A percentile compares a stretch with the other conserved stretches of the same genome.
phyloP scores from a whole-genome alignment of 371 early-diverging fungal species.

The Parasitella parasitica region DNA sequence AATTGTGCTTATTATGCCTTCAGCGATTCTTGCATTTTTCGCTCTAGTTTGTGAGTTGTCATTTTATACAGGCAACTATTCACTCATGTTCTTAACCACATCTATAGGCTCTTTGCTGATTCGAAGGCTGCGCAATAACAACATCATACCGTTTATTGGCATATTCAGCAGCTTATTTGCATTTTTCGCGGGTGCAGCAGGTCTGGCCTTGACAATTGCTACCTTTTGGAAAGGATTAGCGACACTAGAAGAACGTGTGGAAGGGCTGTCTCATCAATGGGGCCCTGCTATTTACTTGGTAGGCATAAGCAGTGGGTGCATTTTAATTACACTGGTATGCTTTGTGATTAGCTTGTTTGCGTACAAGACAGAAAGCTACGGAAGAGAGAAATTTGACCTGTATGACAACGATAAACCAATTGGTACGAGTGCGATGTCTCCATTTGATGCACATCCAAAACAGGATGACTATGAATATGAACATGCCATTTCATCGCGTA shows the following conservation, averaged over 20 bases:
- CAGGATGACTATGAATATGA: slow-evolving; percentile 3
- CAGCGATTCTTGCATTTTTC: slow-evolving; percentile 28
- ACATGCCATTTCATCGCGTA: slow-evolving; percentile 1
- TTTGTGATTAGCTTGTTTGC: slow-evolving; percentile 21
- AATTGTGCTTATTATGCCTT: slow-evolving; percentile 29
- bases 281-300: slow-evolving; percentile 31
- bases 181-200: slow-evolving; percentile 25
- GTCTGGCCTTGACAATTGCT: slow-evolving; percentile 20
- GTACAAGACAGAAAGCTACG: not conserved
- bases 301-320: slow-evolving; percentile 24
- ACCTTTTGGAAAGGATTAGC: slow-evolving; percentile 31
- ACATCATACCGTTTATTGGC: slow-evolving; percentile 27
- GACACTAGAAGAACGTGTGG: slow-evolving; percentile 9
- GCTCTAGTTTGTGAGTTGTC: slow-evolving; percentile 19
- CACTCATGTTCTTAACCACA: too few species aligned
- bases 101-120: slow-evolving; percentile 15
- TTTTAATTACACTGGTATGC: slow-evolving; percentile 18
- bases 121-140: slow-evolving; percentile 23
- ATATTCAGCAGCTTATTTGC: slow-evolving; percentile 20
- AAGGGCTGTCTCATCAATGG: slow-evolving; percentile 30
- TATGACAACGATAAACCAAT: not conserved
- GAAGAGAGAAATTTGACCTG: slow-evolving; percentile 1
- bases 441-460: not conserved
- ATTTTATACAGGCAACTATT: not conserved
- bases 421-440: not conserved